Percentiles rank a stretch among this genome's conserved stretches.
phyloP scores from a whole-genome alignment of 164 flowering plant genomes.

The Cinnamomum chago region DNA sequence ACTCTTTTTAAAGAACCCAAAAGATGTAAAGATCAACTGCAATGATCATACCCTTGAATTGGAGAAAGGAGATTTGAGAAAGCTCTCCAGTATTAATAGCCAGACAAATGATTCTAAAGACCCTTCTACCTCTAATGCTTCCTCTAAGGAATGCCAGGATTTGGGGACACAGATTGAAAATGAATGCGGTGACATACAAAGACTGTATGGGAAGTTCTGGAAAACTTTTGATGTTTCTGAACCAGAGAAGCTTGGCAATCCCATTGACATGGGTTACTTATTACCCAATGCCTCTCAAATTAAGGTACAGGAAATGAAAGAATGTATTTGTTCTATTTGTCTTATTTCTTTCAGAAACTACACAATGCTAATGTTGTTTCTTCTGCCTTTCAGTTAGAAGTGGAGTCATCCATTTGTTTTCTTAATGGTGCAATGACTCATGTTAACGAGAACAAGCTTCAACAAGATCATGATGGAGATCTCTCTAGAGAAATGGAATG shows the following conservation, averaged over 20 bases:
- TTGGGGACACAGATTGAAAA: conserved; percentile 4
- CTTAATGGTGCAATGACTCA: conserved; percentile 13
- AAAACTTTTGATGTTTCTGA: conserved; percentile 11
- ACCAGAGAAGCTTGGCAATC: neutral
- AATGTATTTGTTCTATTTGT: neutral
- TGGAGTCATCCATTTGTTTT: conserved; percentile 15
- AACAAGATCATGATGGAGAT: conserved; percentile 3
- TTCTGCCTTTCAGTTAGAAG: conserved; percentile 14
- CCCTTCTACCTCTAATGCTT: conserved; percentile 7
- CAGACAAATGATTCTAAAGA: neutral
- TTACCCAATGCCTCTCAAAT: neutral
- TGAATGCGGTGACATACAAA: conserved; percentile 1
- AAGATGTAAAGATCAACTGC: neutral
- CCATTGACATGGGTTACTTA: neutral
- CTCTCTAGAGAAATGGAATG: conserved; percentile 7
- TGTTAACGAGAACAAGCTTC: neutral
- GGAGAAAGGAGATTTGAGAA: neutral
- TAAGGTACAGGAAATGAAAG: conserved; percentile 19
- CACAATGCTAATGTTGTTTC: neutral
- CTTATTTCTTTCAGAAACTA: neutral
- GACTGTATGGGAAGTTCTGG: conserved; percentile 13
- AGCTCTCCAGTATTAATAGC: neutral
- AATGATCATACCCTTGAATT: neutral
- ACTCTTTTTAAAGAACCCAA: conserved; percentile 35
- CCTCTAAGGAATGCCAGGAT: neutral